Percentiles rank a stretch among this genome's conserved stretches.
phyloP scores from a whole-genome alignment of 2,329 filamentous ascomycete genomes.

The Rutstroemia sp. region DNA sequence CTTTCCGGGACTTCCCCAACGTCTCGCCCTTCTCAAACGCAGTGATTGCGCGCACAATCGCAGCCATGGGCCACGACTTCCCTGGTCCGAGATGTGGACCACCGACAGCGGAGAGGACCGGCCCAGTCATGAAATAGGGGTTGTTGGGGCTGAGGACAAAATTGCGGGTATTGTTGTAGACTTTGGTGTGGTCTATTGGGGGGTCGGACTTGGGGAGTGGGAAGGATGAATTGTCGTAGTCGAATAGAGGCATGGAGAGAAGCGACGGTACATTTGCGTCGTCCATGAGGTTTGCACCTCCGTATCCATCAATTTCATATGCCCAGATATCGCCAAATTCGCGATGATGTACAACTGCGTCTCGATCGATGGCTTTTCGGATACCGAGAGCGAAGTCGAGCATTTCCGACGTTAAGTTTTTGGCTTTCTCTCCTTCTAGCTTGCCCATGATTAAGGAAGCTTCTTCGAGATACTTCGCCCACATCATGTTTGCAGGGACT shows the following conservation, averaged over 20 bases:
- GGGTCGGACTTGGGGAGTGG: conserved; percentile 15
- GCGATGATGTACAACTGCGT: conserved; percentile 60
- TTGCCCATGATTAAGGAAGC: conserved; percentile 44
- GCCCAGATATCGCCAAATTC: conserved; percentile 65
- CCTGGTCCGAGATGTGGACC: conserved; percentile 57
- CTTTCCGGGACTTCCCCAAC: conserved; percentile 8
- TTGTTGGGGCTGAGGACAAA: conserved; percentile 74
- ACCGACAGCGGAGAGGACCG: conserved; percentile 59
- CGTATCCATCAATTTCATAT: conserved; percentile 68
- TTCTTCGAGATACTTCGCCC: conserved; percentile 52
- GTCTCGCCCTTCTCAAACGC: conserved; percentile 25
- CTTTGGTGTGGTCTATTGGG: conserved; percentile 41
- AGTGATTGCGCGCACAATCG: conserved; percentile 44
- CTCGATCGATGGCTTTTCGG: conserved; percentile 56
- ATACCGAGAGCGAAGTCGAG: conserved; percentile 53
- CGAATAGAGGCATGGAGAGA: conserved; percentile 55
- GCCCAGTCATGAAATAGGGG: conserved; percentile 58
- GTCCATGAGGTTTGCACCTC: conserved; percentile 52
- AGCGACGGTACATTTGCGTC: conserved; percentile 66
- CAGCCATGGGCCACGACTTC: conserved; percentile 47
- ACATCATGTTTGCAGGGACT: conserved; percentile 85
- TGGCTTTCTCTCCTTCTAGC: conserved; percentile 36
- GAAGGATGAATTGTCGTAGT: conserved; percentile 36
- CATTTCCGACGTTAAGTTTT: conserved; percentile 48
- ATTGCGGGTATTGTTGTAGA: conserved; percentile 71